Evolutionary conservation across 805 yeast genomes (phyloP), one percentile per base, ranked within the genome.

Genomic region (Wickerhamiella parazyma): DNA sequence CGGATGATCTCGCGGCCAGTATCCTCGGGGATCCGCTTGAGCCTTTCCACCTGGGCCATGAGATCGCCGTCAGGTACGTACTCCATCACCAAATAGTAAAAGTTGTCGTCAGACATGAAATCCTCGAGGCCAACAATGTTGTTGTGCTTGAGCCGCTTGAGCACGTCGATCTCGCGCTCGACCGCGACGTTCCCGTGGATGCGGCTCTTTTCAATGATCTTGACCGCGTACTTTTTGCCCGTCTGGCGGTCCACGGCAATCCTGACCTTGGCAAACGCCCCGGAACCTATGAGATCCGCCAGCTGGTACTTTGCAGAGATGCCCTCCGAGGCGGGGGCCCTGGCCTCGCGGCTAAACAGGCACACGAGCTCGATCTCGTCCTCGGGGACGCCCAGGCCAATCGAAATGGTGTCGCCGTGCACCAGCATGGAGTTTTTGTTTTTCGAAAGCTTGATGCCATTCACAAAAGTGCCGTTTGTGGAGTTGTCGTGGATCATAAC

Each of bases 211-310:
- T 80, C 77, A 29, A 91, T 87, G 48, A 91, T 85, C 57, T 91
- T 91, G 14, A 84, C 94, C 0, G 98, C 98, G 60, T 67, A 86
- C 4, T 89, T 73, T 51, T 78, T 76, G 11, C 97, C 97, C 0
- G 94, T 76, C 6, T 74, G 62, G 48, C 96, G 71, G 55, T 86
- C 91, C 1, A 87, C 76, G 4, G 93, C 95, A 57, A 84, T 84
- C 51, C 85, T 80, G 22, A 91, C 98, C 1, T 87, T 81, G 5
- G 97, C 97, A 70, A 89, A 89, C 8, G 97, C 97, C n/a, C 98
- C 98, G 54, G 85, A 91, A 1, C 98, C 98, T 1, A 89, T 82
- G 12, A 83, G 78, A 55, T 82, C 94, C 57, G 80, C 83, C 47
- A 89, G 75, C 11, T 83, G 80, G 60, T 78, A 91, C 54, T 80